Conservation (phyloP, 331 rosid genomes). For the Pyracantha coccinea region DNA sequence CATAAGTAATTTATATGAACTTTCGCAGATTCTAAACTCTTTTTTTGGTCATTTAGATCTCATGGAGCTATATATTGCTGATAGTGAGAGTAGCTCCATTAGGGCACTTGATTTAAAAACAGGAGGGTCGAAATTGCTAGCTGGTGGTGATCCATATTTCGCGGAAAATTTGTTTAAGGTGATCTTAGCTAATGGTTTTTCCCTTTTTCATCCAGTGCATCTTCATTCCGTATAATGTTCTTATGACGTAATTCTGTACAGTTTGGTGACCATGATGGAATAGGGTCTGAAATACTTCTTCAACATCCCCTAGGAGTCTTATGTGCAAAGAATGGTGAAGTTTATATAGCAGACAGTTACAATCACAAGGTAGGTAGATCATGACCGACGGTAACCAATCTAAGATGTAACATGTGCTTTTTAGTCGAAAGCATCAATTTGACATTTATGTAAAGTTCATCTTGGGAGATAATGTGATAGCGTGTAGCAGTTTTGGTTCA, state of each 20-base stretch:
- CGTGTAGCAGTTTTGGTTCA: not conserved
- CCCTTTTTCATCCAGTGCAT: not conserved
- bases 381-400: conserved; percentile 2
- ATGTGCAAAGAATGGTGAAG: conserved; percentile 63
- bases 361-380: conserved; percentile 76
- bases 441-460: not conserved
- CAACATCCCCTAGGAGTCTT: conserved; percentile 89
- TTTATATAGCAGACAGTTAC: conserved; percentile 86
- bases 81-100: conserved; percentile 98
- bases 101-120: conserved; percentile 73
- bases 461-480: not conserved
- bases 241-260: conserved; percentile 23
- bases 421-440: not conserved
- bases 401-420: not conserved
- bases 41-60: conserved; percentile 37
- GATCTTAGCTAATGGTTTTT: not conserved
- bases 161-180: conserved; percentile 89
- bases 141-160: conserved; percentile 80
- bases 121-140: conserved; percentile 83
- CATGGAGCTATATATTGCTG: conserved; percentile 66
- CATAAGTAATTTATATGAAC: not conserved
- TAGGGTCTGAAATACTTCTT: conserved; percentile 81
- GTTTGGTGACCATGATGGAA: conserved; percentile 98
- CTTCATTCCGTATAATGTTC: not conserved
- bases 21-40: conserved; percentile 8